These are phyloP conservation scores for Petunia axillaris DNA, from an alignment of 257 asterid genomes.

Conservation along the genomic window DNA sequence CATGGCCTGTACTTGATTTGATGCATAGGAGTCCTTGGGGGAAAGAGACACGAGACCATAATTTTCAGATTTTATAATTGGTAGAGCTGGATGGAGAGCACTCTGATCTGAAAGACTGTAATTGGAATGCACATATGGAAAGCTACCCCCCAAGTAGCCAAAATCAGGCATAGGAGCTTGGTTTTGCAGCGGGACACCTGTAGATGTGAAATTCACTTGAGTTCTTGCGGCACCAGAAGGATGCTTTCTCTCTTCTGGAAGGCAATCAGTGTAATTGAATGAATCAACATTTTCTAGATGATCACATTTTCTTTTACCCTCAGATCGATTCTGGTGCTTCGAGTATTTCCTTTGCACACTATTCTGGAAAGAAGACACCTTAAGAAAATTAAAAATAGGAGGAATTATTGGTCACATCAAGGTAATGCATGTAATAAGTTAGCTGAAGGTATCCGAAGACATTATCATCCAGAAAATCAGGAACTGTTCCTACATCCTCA, in stretches of 20 bases:
- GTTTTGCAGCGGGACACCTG: slow-evolving; percentile 42
- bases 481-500: slow-evolving; percentile 13
- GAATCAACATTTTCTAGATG: slow-evolving; percentile 41
- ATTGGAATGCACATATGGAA: slow-evolving; percentile 48
- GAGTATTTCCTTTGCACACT: slow-evolving; percentile 49
- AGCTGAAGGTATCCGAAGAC: neutral
- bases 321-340: slow-evolving; percentile 47
- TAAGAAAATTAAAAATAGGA: slow-evolving; percentile 11
- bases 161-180: slow-evolving; percentile 41
- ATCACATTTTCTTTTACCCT: slow-evolving; percentile 45
- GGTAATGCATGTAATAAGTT: slow-evolving; percentile 7
- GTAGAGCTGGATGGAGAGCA: slow-evolving; percentile 41
- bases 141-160: slow-evolving; percentile 46
- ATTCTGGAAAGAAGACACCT: slow-evolving; percentile 46
- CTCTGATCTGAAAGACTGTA: slow-evolving; percentile 47
- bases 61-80: slow-evolving; percentile 56
- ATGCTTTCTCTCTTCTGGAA: slow-evolving; percentile 40
- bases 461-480: slow-evolving; percentile 17
- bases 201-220: slow-evolving; percentile 41
- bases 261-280: slow-evolving; percentile 38
- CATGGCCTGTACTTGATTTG: slow-evolving; percentile 46
- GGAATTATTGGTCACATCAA: neutral
- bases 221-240: slow-evolving; percentile 43
- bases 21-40: slow-evolving; percentile 53
- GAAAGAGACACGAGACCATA: slow-evolving; percentile 47